Evolutionary conservation across 495 filamentous ascomycete species (phyloP), one percentile per base, ranked within the genome.

Genomic region (Aspergillus indologenus): DNA sequence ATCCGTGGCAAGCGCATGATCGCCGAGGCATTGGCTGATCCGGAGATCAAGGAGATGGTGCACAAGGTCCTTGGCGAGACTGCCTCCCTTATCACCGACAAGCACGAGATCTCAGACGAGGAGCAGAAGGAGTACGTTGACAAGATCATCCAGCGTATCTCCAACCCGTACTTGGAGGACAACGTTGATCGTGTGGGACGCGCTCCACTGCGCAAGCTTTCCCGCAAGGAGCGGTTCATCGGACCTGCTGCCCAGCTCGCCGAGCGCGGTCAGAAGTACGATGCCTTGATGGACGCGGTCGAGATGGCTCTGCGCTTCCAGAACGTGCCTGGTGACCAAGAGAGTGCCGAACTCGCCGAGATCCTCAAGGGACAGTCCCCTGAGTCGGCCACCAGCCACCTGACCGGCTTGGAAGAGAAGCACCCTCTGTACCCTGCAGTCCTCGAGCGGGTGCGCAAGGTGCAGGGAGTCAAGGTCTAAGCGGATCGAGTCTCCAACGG

Each of bases 161-260:
- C 88, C 68, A 98, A 98, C 77, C 95, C 88, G n/a, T 86, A 91
- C 69, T 82, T 98, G 44, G 88, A 96, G 70, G 94, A 98, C 75
- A 85, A 85, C 43, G 90, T 97, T 40, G 91, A 92, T 79, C 94
- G 94, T 67, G 94, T 98, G 60, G 94, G 92, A 51, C 93, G 94
- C 69, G 94, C 93, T 44, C 94, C 94, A 11, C 75, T 98, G 57
- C 85, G 94, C 71, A 98, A 98, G 81, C 81, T 98, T 15, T 85
- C 86, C 57, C 88, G 91, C 68, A 90, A 91, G 73, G 94, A 98
- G 74, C 90, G 94, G 40, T 95, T 98, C 79, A 88, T 98, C 71
- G 92, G 90, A 60, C 94, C 94, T 21, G 92, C 92, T 15, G 82
- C 90, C 17, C 85, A 92, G 65, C 81, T 96, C 23, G 90, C 90